Evolutionary conservation across 2,329 filamentous ascomycete species (phyloP).

Genomic region (Alternaria sp.): DNA sequence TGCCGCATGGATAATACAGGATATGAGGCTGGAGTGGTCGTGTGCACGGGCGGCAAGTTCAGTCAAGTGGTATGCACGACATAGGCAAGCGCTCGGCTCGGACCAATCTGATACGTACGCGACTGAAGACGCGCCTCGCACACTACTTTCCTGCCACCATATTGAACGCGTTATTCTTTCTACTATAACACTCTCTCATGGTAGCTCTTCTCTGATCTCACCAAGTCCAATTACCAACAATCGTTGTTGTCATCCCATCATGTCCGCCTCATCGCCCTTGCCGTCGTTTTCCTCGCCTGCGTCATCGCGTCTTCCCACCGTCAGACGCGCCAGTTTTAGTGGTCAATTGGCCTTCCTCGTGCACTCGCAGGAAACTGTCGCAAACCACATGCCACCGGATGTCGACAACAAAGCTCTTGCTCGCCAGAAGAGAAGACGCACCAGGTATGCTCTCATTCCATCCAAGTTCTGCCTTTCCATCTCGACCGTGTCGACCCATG

Average conservation of each 20-base stretch:
- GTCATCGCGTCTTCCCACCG: constrained; percentile 24
- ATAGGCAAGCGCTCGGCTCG: constrained; percentile 21
- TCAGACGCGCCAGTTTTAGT: constrained; percentile 35
- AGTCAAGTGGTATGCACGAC: constrained; percentile 20
- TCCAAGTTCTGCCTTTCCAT: constrained; percentile 16
- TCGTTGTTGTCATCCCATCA: constrained; percentile 10
- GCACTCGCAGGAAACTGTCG: constrained; percentile 63
- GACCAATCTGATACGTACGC: constrained; percentile 19
- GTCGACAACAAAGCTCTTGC: constrained; percentile 66
- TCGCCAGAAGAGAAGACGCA: constrained; percentile 66
- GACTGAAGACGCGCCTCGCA: constrained; percentile 20
- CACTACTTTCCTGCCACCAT: constrained; percentile 36
- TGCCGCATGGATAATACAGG: neutral
- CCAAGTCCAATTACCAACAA: neutral
- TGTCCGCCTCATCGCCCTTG: constrained; percentile 33
- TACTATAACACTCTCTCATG: constrained; percentile 16
- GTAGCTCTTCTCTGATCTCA: constrained; percentile 9
- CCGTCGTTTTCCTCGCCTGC: constrained; percentile 35
- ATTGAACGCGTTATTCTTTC: constrained; percentile 22
- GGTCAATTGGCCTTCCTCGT: constrained; percentile 62
- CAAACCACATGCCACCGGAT: constrained; percentile 61
- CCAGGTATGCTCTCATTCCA: constrained; percentile 57
- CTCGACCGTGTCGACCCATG: constrained; percentile 25
- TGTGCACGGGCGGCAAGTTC: constrained; percentile 17
- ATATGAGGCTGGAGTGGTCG: constrained; percentile 7